phyloP scores from a whole-genome alignment of 1,139 yeast genomes.

The Yamadazyma membranifaciens region DNA sequence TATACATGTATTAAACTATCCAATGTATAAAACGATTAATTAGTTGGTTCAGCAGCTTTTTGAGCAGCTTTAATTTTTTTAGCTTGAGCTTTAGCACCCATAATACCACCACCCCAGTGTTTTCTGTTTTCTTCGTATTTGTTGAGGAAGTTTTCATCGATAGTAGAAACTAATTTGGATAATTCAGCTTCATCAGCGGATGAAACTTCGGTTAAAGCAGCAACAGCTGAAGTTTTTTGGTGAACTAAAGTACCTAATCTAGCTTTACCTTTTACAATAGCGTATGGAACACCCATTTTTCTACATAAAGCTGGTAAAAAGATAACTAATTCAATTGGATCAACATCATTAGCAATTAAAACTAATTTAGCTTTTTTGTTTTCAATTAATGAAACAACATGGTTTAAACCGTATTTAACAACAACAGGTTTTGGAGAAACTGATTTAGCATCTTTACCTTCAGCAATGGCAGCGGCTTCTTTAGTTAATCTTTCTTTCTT shows the following conservation, averaged over 20 bases:
- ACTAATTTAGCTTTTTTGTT: slow-evolving; percentile 98
- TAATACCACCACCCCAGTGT: slow-evolving; percentile 99
- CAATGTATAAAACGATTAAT: slow-evolving; percentile 1
- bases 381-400: slow-evolving; percentile 93
- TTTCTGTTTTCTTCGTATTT: slow-evolving; percentile 94
- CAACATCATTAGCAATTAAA: slow-evolving; percentile 96
- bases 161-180: slow-evolving; percentile 87
- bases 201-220: slow-evolving; percentile 92
- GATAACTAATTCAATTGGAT: slow-evolving; percentile 95
- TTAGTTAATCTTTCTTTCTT: slow-evolving; percentile 98
- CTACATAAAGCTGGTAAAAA: slow-evolving; percentile 98
- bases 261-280: slow-evolving; percentile 97
- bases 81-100: slow-evolving; percentile 90
- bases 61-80: slow-evolving; percentile 53
- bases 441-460: slow-evolving; percentile 94
- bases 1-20: not conserved
- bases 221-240: slow-evolving; percentile 95
- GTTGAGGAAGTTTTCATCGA: slow-evolving; percentile 87
- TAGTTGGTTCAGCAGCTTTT: slow-evolving; percentile 29
- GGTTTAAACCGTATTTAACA: slow-evolving; percentile 98
- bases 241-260: slow-evolving; percentile 97
- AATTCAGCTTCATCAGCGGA: slow-evolving; percentile 94
- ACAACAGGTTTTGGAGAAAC: slow-evolving; percentile 94
- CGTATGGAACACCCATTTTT: slow-evolving; percentile 99
- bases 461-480: slow-evolving; percentile 98